Evolutionary conservation across 108 stramenopile genomes (phyloP).

Genomic region (Cyclotella cryptica): DNA sequence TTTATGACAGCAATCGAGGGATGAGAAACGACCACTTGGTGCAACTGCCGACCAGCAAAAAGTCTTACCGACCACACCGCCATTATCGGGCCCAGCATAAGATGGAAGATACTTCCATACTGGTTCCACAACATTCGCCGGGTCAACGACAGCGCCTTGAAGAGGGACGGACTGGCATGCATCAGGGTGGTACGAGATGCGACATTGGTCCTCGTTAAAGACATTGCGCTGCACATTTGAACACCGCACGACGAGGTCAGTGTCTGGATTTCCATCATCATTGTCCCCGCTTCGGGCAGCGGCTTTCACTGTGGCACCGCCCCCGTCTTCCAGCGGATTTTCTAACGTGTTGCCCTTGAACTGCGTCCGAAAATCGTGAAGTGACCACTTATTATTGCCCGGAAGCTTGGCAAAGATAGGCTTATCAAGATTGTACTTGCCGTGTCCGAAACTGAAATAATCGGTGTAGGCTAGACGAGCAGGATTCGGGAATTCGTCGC

Average conservation of each 20-base stretch:
- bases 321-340: slow-evolving; percentile 28
- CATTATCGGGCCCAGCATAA: too few relatives aligned
- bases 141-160: neutral
- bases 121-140: neutral
- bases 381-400: slow-evolving; percentile 33
- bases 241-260: slow-evolving; percentile 29
- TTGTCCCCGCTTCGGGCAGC: neutral
- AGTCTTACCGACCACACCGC: slow-evolving; percentile 14
- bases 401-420: too few relatives aligned
- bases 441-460: slow-evolving; percentile 27
- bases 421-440: too few relatives aligned
- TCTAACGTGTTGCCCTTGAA: slow-evolving; percentile 29
- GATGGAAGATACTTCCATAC: slow-evolving; percentile 32
- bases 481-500: slow-evolving; percentile 30
- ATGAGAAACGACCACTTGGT: too few relatives aligned
- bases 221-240: slow-evolving; percentile 32
- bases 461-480: slow-evolving; percentile 25
- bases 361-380: slow-evolving; percentile 33
- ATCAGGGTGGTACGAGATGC: slow-evolving; percentile 22
- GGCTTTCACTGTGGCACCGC: slow-evolving; percentile 19
- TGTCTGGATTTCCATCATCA: slow-evolving; percentile 9
- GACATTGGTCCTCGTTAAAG: slow-evolving; percentile 41
- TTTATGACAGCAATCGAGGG: neutral
- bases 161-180: slow-evolving; percentile 30
- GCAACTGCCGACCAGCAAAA: neutral